These are phyloP conservation scores for Phialemonium atrogriseum DNA, from an alignment of 2,329 filamentous ascomycete species.

Conservation along the genomic window DNA sequence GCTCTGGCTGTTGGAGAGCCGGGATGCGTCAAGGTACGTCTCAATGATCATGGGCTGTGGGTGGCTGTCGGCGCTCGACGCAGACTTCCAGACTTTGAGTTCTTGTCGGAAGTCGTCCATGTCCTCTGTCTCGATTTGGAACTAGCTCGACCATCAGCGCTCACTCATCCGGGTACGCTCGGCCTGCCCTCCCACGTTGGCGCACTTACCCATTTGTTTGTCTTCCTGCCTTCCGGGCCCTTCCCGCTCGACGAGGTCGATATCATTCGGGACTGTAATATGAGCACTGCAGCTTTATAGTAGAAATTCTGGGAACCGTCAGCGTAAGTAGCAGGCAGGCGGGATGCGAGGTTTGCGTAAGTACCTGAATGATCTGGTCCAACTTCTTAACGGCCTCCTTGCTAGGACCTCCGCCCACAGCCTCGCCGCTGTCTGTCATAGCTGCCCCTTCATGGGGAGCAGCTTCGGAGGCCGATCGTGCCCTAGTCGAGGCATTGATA, in stretches of 20 bases:
- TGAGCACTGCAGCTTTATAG: constrained; percentile 75
- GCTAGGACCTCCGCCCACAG: constrained; percentile 33
- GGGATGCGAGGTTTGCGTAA: too few relatives aligned
- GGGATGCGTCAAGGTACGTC: constrained; percentile 74
- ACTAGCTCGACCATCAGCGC: constrained; percentile 44
- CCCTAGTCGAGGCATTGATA: constrained; percentile 25
- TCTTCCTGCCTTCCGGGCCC: constrained; percentile 39
- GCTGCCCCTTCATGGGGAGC: constrained; percentile 29
- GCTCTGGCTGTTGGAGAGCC: constrained; percentile 74
- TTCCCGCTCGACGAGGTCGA: constrained; percentile 50
- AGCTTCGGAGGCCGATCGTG: constrained; percentile 35
- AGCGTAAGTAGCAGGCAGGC: not conserved
- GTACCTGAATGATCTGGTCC: constrained; percentile 87
- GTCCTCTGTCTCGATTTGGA: constrained; percentile 90
- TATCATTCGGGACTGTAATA: constrained; percentile 72
- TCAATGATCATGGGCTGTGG: constrained; percentile 86
- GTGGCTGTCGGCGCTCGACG: constrained; percentile 66
- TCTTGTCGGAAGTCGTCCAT: constrained; percentile 81
- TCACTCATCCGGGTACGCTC: not conserved
- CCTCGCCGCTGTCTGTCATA: constrained; percentile 40
- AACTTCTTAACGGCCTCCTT: constrained; percentile 69
- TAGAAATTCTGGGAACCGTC: constrained; percentile 67
- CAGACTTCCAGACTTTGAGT: constrained; percentile 71
- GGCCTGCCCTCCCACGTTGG: not conserved
- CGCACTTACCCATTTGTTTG: constrained; percentile 76